Evolutionary conservation across 1,284 basidiomycete genomes (phyloP).

Genomic region (Microbotryum silenes-acaulis): DNA sequence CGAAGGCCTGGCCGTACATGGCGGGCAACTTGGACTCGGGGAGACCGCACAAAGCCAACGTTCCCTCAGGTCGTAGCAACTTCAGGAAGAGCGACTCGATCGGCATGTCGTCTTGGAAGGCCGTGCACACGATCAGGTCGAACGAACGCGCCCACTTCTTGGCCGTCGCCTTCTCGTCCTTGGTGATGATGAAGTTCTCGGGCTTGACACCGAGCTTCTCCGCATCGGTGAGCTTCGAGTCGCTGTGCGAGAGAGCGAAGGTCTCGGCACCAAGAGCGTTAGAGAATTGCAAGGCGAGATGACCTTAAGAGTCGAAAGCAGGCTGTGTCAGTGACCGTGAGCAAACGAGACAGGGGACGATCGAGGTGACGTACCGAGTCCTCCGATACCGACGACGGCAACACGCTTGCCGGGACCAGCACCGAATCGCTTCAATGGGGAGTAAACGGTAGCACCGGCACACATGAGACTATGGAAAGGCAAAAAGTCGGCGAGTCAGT

Average conservation of each 20-base stretch:
- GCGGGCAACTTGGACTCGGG: slow-evolving; percentile 28
- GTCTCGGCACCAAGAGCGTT: slow-evolving; percentile 42
- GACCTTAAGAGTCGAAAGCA: background rate
- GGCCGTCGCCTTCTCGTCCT: slow-evolving; percentile 22
- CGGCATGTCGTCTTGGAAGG: slow-evolving; percentile 41
- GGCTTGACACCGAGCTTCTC: slow-evolving; percentile 43
- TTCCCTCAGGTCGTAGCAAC: slow-evolving; percentile 43
- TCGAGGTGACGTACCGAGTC: slow-evolving; percentile 39
- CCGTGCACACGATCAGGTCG: slow-evolving; percentile 45
- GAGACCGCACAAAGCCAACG: slow-evolving; percentile 42
- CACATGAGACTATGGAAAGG: slow-evolving; percentile 38
- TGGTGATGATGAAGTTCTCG: slow-evolving; percentile 30
- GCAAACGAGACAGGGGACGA: background rate
- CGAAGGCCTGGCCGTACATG: slow-evolving; percentile 20
- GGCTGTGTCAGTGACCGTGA: background rate
- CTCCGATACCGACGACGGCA: slow-evolving; percentile 40
- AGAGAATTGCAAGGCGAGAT: slow-evolving; percentile 16
- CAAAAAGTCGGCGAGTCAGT: no score
- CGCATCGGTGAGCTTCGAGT: slow-evolving; percentile 41
- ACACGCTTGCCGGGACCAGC: slow-evolving; percentile 45
- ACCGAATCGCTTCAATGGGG: slow-evolving; percentile 45
- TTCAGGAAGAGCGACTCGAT: slow-evolving; percentile 40
- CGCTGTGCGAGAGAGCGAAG: slow-evolving; percentile 45
- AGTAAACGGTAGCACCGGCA: slow-evolving; percentile 45
- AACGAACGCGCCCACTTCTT: slow-evolving; percentile 14